Evolutionary conservation across 2,329 filamentous ascomycete species (phyloP).

Genomic region (Arthrobotrys pseudoclavata): DNA sequence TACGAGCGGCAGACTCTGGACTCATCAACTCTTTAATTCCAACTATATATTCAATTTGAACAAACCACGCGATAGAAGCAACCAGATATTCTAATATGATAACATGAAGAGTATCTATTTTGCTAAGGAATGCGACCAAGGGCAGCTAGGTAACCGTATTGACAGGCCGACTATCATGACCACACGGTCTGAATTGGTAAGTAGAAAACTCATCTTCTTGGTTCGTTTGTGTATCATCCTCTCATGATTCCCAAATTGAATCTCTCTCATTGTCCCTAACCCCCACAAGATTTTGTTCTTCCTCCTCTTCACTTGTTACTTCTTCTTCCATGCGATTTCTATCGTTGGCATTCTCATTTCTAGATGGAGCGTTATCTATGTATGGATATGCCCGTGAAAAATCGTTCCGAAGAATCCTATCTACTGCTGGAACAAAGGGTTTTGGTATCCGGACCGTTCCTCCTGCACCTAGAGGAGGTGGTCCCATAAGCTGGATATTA

Average conservation of each 20-base stretch:
- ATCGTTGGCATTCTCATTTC: not conserved
- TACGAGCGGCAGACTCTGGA: too few species aligned
- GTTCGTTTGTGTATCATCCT: not conserved
- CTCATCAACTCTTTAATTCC: too few species aligned
- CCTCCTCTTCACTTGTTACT: not conserved
- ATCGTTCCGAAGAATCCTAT: not conserved
- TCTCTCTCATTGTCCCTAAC: not conserved
- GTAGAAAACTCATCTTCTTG: not conserved
- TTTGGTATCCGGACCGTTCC: too few species aligned
- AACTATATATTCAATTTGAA: too few species aligned
- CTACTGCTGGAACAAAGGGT: too few species aligned
- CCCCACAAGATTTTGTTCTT: not conserved
- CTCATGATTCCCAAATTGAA: not conserved
- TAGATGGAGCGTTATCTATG: not conserved
- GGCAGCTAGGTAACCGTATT: not conserved
- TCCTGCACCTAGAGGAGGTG: too few species aligned
- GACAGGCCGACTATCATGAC: not conserved
- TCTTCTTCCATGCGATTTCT: not conserved
- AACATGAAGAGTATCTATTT: too few species aligned
- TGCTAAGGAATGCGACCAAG: too few species aligned
- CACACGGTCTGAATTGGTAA: conserved; percentile 1
- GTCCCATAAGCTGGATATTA: too few species aligned
- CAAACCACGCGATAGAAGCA: too few species aligned
- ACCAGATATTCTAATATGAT: too few species aligned
- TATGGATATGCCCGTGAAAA: not conserved